Conservation (phyloP, 2,329 filamentous ascomycete genomes). For the Xylariomycetidae sp. region DNA sequence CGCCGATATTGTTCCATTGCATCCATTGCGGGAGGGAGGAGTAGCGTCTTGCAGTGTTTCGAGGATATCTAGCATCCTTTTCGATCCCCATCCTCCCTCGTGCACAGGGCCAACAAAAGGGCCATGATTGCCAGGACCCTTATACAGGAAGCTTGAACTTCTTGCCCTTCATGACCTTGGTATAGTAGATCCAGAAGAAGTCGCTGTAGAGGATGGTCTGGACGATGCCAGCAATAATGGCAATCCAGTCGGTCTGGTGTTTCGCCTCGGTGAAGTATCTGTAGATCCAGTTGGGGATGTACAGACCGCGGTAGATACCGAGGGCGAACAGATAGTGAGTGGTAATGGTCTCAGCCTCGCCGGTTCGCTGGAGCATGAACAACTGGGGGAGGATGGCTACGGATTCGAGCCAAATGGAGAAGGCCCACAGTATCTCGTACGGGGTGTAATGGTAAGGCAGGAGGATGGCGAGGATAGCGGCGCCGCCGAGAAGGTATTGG, state of each 20-base stretch:
- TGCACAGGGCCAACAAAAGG: too few species aligned
- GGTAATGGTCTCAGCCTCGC: conserved; percentile 98
- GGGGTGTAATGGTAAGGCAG: conserved; percentile 81
- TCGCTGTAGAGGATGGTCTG: conserved; percentile 97
- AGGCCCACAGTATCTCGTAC: conserved; percentile 91
- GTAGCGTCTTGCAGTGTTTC: too few species aligned
- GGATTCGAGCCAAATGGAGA: conserved; percentile 96
- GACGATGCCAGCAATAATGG: conserved; percentile 81
- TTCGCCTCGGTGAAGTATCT: conserved; percentile 72
- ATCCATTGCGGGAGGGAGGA: too few species aligned
- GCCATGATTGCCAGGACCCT: too few species aligned
- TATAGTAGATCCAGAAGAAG: conserved; percentile 99
- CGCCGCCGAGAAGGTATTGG: conserved; percentile 83
- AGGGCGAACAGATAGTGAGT: conserved; percentile 96
- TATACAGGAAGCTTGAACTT: conserved; percentile 84
- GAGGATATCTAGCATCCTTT: too few species aligned
- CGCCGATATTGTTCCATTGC: too few species aligned
- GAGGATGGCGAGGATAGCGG: conserved; percentile 71
- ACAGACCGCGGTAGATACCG: conserved; percentile 84
- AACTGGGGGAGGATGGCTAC: conserved; percentile 96
- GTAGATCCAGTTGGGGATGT: conserved; percentile 99
- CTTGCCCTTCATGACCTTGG: conserved; percentile 85
- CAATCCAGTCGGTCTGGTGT: conserved; percentile 77
- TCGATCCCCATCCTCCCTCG: too few species aligned
- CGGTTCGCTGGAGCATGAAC: conserved; percentile 96